Evolutionary conservation across 257 asterid species (phyloP).

Genomic region (Solanum chilense): DNA sequence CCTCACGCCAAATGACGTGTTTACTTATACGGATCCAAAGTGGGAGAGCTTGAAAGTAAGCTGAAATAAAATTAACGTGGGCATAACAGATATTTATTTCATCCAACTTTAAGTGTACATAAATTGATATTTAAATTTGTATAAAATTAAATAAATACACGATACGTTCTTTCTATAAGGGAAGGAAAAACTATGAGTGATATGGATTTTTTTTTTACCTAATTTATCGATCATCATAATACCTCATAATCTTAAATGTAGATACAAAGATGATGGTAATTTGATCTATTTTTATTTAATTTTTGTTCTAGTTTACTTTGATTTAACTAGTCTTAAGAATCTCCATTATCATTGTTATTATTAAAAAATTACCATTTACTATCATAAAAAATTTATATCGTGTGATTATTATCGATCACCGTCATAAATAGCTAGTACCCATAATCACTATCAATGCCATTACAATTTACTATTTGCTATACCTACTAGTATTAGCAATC

Average conservation of each 20-base stretch:
- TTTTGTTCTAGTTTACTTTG: neutral
- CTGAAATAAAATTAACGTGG: too few species aligned
- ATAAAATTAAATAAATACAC: too few species aligned
- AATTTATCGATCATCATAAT: too few species aligned
- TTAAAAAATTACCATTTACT: neutral
- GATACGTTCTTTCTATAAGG: too few species aligned
- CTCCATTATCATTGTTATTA: neutral
- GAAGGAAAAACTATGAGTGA: too few species aligned
- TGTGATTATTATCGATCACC: neutral
- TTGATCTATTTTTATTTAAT: neutral
- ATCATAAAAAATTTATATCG: neutral
- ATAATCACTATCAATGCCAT: too few species aligned
- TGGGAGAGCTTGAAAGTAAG: neutral
- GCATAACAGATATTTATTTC: too few species aligned
- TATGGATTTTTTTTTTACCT: neutral
- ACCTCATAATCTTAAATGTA: neutral
- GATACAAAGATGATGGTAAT: neutral
- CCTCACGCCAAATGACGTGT: fast-evolving
- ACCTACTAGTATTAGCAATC: neutral
- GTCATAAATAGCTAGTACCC: neutral
- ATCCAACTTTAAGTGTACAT: too few species aligned
- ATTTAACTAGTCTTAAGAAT: neutral
- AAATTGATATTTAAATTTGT: too few species aligned
- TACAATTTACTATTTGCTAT: neutral
- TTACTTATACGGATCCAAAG: neutral